Evolutionary conservation across 2,329 filamentous ascomycete genomes (phyloP), one percentile per base, ranked within the genome.

Genomic region (Penicillium brevicompactum): DNA sequence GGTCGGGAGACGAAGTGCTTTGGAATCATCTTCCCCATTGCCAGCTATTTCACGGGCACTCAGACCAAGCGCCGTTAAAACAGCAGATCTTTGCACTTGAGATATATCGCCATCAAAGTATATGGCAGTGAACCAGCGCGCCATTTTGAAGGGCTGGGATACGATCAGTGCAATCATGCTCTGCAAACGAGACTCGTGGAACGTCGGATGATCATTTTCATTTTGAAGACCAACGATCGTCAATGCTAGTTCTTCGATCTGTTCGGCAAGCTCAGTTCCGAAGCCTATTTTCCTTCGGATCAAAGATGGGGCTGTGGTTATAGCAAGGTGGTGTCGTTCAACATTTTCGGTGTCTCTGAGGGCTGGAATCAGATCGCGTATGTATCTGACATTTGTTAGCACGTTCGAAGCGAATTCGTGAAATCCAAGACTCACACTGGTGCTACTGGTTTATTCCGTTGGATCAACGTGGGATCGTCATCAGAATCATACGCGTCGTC

Each of bases 61-160:
- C 0, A 99, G 77, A 0, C 92, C 93, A 4, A 99, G 78, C 0
- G 90, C 87, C 18, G 91, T 88, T 49, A 99, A 86, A 37, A 97
- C 82, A 0, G 89, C 85, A 7, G 89, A 90, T 38, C 94, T 84
- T 70, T 97, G 93, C 0, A 87, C 84, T 37, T 97, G 78, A 0
- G 92, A 96, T 72, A 94, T 92, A 69, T 99, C 94, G 14, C 92
- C 92, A 41, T 91, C 88, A 70, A 97, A 97, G 70, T 94, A 95
- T 0, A 89, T 88, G 53, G 87, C 86, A 3, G 89, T 86, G 55
- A 95, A 90, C 88, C 91, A 95, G 13, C 86, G 89, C 0, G 87
- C 92, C 84, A 97, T 91, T 49, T 84, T 81, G 46, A 84, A 78
- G 0, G 94, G 91, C 60, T 90, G 85, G 0, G 90, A 87, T 2